These are phyloP conservation scores for Scutellaria barbata DNA, from an alignment of 257 asterid genomes.

Conservation along the genomic window DNA sequence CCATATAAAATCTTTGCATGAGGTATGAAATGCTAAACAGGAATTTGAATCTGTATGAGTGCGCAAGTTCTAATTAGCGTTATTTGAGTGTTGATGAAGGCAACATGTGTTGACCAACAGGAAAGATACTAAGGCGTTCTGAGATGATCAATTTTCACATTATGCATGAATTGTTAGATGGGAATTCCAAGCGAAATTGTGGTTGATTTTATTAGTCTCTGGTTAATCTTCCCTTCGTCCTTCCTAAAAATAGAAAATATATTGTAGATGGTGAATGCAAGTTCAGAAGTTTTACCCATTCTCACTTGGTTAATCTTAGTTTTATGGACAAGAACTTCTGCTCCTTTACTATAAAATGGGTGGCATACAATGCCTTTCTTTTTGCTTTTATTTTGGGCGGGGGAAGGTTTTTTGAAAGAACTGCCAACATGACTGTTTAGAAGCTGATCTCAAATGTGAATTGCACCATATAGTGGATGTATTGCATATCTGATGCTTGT, in stretches of 20 bases:
- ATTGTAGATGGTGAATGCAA: slow-evolving; percentile 2
- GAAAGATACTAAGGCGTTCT: neutral
- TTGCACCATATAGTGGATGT: slow-evolving; percentile 11
- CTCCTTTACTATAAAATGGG: neutral
- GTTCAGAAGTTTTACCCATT: slow-evolving; percentile 22
- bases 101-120: slow-evolving; percentile 11
- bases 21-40: slow-evolving; percentile 7
- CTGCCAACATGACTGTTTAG: slow-evolving; percentile 12
- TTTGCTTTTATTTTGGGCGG: neutral
- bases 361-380: neutral
- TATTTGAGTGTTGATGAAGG: slow-evolving; percentile 20
- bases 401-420: slow-evolving; percentile 15
- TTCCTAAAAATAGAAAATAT: neutral
- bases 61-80: neutral
- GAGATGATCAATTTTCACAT: slow-evolving; percentile 6
- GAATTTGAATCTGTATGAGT: slow-evolving; percentile 3
- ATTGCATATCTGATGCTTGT: slow-evolving; percentile 19
- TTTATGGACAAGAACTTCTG: neutral
- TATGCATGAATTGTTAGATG: neutral
- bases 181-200: slow-evolving; percentile 19
- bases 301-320: slow-evolving; percentile 16
- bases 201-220: neutral
- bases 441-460: slow-evolving; percentile 25
- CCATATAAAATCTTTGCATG: slow-evolving; percentile 26
- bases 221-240: too few species aligned